Evolutionary conservation across 768 basidiomycete species (phyloP), one percentile per base, ranked within the genome.

Genomic region (Fomitopsis pulvina): DNA sequence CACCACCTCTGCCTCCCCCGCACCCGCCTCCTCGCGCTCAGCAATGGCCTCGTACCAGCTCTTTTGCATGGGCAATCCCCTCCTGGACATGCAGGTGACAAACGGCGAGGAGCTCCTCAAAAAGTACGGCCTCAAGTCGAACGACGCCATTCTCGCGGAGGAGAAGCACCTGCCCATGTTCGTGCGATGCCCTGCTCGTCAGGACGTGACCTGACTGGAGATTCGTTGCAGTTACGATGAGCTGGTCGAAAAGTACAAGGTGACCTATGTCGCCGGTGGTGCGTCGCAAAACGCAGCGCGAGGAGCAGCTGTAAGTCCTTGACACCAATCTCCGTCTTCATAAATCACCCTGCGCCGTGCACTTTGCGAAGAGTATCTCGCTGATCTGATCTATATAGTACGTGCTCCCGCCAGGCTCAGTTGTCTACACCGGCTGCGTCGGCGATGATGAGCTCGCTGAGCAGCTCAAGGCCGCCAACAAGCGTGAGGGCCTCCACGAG

Each of bases 251-350:
- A 76, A 91, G 52, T 69, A 87, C 67, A 60, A 85, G 52, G 79
- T 92, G 45, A 85, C 83, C 45, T 99, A 93, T 62, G 94, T 98
- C 47, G 95, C 96, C 47, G 96, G 96, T 52, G 96, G 96, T 60
- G 95, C 96, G 25, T 82, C 91, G 25, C 96, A 99, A 68, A 99
- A 99, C 63, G 82, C 94, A 61, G 94, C 95, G 50, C 88, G 96
- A 44, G 94, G 84, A 56, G 96, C 95, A 58, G 93, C 96, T 40
- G 95, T 96, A 67, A 53, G 92, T 69, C 34, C 29, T 24, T n/a
- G 26, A 27, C 21, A 14, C 21, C 22, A 7, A 2, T 21, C 30
- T 48, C 21, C 20, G 8, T 24, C 32, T 21, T 24, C 16, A 22
- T 34, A 18, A 24, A 22, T 28, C 21, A 47, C 16, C 21, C 9